A percentile compares a stretch with the other conserved stretches of the same genome.
Evolutionary conservation across 179 eudicot genomes (phyloP).

Genomic region (Gypsophila paniculata): DNA sequence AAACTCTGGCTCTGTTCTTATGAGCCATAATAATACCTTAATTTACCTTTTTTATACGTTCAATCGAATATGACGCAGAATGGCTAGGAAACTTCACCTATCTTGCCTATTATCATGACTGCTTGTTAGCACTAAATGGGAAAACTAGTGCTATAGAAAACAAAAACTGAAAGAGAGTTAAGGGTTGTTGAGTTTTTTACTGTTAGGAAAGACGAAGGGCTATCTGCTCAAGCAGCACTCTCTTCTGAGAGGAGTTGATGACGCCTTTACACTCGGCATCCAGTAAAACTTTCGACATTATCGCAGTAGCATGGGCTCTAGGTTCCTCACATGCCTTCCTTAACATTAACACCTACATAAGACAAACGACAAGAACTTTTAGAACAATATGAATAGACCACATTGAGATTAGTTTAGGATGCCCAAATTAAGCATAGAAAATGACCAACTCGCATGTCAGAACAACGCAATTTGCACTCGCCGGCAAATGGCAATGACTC

Average conservation of each 20-base stretch:
- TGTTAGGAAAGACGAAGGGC: conserved; percentile 74
- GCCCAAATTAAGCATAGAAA: no score
- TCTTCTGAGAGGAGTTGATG: conserved; percentile 68
- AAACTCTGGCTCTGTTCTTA: conserved; percentile 21
- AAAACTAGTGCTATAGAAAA: conserved; percentile 22
- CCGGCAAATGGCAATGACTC: no score
- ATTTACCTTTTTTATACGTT: conserved; percentile 17
- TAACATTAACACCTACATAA: conserved; percentile 63
- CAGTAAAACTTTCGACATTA: conserved; percentile 70
- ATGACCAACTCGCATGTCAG: no score
- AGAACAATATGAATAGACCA: no score
- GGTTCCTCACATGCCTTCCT: conserved; percentile 66
- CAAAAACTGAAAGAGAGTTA: not conserved
- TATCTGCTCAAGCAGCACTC: conserved; percentile 62
- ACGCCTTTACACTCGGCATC: conserved; percentile 74
- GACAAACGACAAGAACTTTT: no score
- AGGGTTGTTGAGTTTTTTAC: not conserved
- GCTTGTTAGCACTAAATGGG: conserved; percentile 21
- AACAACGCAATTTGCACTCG: no score
- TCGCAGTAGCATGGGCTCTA: conserved; percentile 70
- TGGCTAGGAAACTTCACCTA: not conserved
- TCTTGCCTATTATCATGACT: conserved; percentile 7
- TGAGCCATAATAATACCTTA: conserved; percentile 20
- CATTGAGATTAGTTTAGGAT: no score
- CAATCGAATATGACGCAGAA: not conserved